Evolutionary conservation across 2,329 filamentous ascomycete species (phyloP), one percentile per base, ranked within the genome.

Genomic region (Neofusicoccum cordaticola): DNA sequence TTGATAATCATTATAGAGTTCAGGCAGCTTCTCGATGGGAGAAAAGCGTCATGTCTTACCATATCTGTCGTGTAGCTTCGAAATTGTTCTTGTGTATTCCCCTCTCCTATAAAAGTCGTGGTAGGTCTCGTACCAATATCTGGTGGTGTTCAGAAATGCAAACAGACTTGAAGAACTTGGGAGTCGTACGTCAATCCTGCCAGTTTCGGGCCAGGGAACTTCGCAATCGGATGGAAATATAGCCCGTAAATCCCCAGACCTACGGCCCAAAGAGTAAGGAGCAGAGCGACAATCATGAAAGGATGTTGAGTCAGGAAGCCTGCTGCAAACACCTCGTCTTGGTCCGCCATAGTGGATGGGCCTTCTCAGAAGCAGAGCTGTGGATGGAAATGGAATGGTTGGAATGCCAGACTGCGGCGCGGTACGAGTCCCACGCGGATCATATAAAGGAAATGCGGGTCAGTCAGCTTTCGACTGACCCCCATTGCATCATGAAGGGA

Each of bases 41-140:
- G 27, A 8, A 22, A 34, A 22, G 35, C 11, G 12, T 19, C n/a
- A 15, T 31, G 39, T 41, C 58, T n/a, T 64, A 75, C 74, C 74
- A 66, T 78, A 78, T 65, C 68, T 68, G 57, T 72, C 67, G 63
- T 80, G 77, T 70, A 79, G 71, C 44, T 70, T 70, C 7, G 70
- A 67, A 27, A 79, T 75, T 64, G 73, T 67, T 34, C 71, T 73
- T 0, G 71, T 70, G 44, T 74, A 77, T 47, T 72, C 68, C 0
- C 75, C 76, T 8, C 68, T 67, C 27, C 66, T 65, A 11, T 74
- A 44, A 4, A 74, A 68, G 69, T 79, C 76, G 64, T 77, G 71
- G 64, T 77, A 78, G n/a, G 74, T 72, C 37, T 78, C 75, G 1
- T 75, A 75, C 63, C 58, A 62, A 13, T 62, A 57, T 3, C 50